phyloP scores from a whole-genome alignment of 2,329 filamentous ascomycete genomes.

The Tothia fuscella region DNA sequence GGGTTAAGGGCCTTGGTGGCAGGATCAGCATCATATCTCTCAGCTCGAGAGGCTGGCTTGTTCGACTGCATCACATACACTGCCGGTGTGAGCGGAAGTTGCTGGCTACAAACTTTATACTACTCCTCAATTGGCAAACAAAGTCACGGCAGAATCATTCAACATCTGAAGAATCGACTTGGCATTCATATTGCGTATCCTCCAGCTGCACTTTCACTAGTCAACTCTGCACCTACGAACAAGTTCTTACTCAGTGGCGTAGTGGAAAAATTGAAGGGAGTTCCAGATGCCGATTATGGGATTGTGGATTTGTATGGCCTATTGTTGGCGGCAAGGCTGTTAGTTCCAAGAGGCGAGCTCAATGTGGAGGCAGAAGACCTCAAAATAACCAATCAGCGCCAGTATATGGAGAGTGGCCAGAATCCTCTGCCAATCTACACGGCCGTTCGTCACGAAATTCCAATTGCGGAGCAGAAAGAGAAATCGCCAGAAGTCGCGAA shows the following conservation, averaged over 20 bases:
- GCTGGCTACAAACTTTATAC: slow-evolving; percentile 86
- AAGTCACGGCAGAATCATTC: slow-evolving; percentile 56
- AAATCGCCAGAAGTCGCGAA: slow-evolving; percentile 23
- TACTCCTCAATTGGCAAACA: slow-evolving; percentile 65
- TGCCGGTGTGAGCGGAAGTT: slow-evolving; percentile 88
- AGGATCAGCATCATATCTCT: slow-evolving; percentile 76
- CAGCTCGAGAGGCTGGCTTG: slow-evolving; percentile 71
- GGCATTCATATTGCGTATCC: slow-evolving; percentile 88
- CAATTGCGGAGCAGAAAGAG: slow-evolving; percentile 41
- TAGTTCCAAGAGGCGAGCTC: slow-evolving; percentile 78
- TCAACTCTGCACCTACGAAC: slow-evolving; percentile 84
- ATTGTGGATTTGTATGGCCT: slow-evolving; percentile 90
- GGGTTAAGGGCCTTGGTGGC: slow-evolving; percentile 83
- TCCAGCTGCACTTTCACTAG: slow-evolving; percentile 64
- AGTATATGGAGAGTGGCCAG: slow-evolving; percentile 63
- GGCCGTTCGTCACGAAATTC: slow-evolving; percentile 90
- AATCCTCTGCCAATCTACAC: slow-evolving; percentile 92
- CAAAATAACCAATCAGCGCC: slow-evolving; percentile 79
- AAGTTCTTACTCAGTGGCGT: slow-evolving; percentile 80
- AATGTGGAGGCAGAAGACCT: slow-evolving; percentile 66
- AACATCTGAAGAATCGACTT: slow-evolving; percentile 77
- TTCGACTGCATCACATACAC: slow-evolving; percentile 95
- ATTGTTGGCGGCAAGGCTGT: slow-evolving; percentile 67
- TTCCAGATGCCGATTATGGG: slow-evolving; percentile 68
- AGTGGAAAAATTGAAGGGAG: slow-evolving; percentile 83